phyloP scores from a whole-genome alignment of 352 stramenopile genomes.

The Globisporangium takayamanum region DNA sequence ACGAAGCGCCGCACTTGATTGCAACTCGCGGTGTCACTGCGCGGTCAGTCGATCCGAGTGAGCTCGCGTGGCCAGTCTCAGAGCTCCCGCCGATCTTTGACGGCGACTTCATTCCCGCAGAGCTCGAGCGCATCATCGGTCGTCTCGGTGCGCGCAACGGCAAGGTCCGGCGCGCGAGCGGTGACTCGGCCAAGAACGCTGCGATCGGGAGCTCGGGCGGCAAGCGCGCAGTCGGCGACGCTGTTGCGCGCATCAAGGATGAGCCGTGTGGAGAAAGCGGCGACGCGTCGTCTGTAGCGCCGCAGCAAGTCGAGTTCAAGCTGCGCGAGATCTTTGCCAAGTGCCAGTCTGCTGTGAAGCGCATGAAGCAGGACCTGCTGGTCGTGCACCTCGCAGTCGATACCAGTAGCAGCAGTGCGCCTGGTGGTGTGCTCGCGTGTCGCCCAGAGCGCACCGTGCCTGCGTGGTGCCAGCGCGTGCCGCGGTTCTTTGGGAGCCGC shows the following conservation, averaged over 20 bases:
- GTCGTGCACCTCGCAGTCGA: conserved; percentile 54
- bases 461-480: conserved; percentile 48
- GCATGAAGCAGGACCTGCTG: conserved; percentile 73
- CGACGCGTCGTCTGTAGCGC: not conserved
- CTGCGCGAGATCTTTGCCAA: conserved; percentile 65
- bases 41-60: conserved; percentile 85
- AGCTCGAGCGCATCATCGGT: conserved; percentile 73
- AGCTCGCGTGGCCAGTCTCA: conserved; percentile 63
- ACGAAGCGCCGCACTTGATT: conserved; percentile 19
- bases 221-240: conserved; percentile 30
- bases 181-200: conserved; percentile 27
- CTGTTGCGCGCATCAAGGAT: conserved; percentile 40
- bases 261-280: conserved; percentile 14
- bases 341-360: conserved; percentile 50
- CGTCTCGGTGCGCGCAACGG: conserved; percentile 51
- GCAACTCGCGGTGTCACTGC: conserved; percentile 52
- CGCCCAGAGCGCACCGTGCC: conserved; percentile 36
- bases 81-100: conserved; percentile 76
- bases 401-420: not conserved
- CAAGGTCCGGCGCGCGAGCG: conserved; percentile 44
- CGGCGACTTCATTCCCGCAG: conserved; percentile 69
- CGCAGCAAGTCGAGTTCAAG: conserved; percentile 45
- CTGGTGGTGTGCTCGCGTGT: conserved; percentile 13
- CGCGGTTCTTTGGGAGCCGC: conserved; percentile 74
- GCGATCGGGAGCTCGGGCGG: conserved; percentile 31